Evolutionary conservation across 2,329 filamentous ascomycete genomes (phyloP), one percentile per base, ranked within the genome.

Genomic region (Ceratocystis cubensis): DNA sequence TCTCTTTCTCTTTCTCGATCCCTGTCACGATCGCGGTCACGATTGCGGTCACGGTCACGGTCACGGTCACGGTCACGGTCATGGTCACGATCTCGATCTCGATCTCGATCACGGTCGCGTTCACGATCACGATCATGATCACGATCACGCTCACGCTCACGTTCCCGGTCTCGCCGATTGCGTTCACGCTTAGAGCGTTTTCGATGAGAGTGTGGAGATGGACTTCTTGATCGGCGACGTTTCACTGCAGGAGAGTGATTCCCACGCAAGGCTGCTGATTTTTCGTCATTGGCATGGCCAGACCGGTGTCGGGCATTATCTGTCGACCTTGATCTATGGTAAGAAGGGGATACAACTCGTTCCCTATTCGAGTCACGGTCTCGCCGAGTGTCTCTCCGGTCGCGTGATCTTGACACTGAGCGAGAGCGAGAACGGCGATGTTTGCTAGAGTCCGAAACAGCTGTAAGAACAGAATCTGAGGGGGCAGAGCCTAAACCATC

Each of bases 181-280:
- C 59, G 57, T 17, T 67, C 66, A 5, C 53, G 57, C 8, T 64
- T 45, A 17, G 48, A 63, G 48, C 61, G 48, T 45, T 63, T 66
- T 30, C 56, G 37, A 41, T 48, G 64, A 2, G 57, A 62, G 17
- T 68, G 45, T 50, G 66, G 64, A 8, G 64, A 68, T 13, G 66
- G 56, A 37, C 66, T 68, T 37, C 50, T 63, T 15, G 66, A 68
- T 20, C 66, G 63, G 28, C 66, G 66, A n/a, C 66, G 63, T 61
- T 68, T 68, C 10, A 48, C 64, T 28, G 41, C 22, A n/a, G 66
- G 66, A n/a, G 66, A 68, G n/a, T 48, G 59, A 22, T 46, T 62
- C 25, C 64, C 64, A 48, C 66, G 59, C 28, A 41, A 56, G 10
- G 63, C 46, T 25, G 63, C 30, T 30, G 64, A 65, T 37, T 61